Percentiles rank a stretch among this genome's conserved stretches.
phyloP scores from a whole-genome alignment of 176 grass and related monocot species.

The Oryza officinalis region DNA sequence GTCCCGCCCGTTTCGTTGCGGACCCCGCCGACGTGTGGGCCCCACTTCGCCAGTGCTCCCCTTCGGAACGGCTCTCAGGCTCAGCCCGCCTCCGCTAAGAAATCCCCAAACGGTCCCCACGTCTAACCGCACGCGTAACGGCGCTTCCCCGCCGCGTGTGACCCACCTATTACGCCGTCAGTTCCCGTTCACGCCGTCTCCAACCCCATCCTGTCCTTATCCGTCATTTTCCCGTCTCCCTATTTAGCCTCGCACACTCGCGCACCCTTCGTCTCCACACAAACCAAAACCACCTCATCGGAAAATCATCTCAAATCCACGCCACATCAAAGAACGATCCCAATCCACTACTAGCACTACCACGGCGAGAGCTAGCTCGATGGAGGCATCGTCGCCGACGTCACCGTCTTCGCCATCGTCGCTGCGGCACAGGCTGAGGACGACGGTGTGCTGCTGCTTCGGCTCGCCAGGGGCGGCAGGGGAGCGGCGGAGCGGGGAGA shows the following conservation, averaged over 20 bases:
- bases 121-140: constrained; percentile 35
- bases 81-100: neutral
- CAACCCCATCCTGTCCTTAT: constrained; percentile 17
- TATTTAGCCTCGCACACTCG: neutral
- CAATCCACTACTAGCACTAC: neutral
- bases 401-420: constrained; percentile 31
- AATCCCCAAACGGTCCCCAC: constrained; percentile 26
- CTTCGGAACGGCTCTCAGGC: too few species aligned
- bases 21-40: too few species aligned
- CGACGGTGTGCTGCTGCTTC: constrained; percentile 76
- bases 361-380: neutral
- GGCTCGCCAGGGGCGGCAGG: constrained; percentile 1
- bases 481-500: neutral
- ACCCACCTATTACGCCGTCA: neutral
- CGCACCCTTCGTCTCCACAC: neutral
- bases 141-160: neutral
- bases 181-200: constrained; percentile 26
- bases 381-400: constrained; percentile 32
- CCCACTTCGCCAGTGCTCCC: too few species aligned
- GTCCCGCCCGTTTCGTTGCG: too few species aligned
- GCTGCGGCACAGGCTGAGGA: constrained; percentile 50
- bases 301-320: neutral
- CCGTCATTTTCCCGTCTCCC: constrained; percentile 38
- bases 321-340: neutral
- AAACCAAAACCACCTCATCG: neutral